Percentiles rank a stretch among this genome's conserved stretches.
Evolutionary conservation across 768 basidiomycete genomes (phyloP).

Genomic region (Ramaria sp.): DNA sequence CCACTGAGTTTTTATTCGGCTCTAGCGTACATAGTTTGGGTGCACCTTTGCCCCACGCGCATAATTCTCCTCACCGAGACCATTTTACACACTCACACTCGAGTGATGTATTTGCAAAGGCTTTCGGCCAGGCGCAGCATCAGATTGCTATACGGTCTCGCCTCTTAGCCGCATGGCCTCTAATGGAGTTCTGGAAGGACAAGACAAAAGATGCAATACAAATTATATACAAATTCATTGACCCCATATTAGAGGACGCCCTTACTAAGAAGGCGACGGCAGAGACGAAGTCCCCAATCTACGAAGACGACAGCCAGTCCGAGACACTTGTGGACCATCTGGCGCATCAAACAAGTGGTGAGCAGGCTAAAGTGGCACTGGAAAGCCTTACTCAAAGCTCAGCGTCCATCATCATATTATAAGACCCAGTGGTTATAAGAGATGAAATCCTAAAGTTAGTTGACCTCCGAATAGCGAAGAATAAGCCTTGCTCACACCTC

Average conservation of each 20-base stretch:
- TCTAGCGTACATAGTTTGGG: conserved; percentile 29
- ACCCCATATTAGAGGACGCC: conserved; percentile 29
- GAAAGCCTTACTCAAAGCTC: background rate
- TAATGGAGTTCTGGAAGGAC: conserved; percentile 27
- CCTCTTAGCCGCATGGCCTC: conserved; percentile 29
- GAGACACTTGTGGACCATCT: conserved; percentile 31
- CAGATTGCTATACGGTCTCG: conserved; percentile 19
- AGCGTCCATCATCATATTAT: background rate
- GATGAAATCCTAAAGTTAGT: conserved; percentile 13
- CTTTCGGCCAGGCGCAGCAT: conserved; percentile 26
- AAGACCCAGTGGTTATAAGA: conserved; percentile 8
- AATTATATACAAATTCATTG: conserved; percentile 28
- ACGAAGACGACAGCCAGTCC: conserved; percentile 18
- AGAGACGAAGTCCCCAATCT: background rate
- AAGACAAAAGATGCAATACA: conserved; percentile 23
- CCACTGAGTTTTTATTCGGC: conserved; percentile 44
- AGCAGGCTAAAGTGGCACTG: background rate
- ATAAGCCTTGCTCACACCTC: background rate
- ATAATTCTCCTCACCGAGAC: conserved; percentile 13
- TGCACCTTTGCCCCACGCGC: conserved; percentile 28
- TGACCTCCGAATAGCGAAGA: background rate
- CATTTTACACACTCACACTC: background rate
- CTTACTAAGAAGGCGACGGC: conserved; percentile 11
- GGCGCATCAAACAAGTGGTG: conserved; percentile 29
- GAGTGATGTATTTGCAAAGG: conserved; percentile 21